Evolutionary conservation across 139 green algal species (phyloP).

Genomic region (Auxenochlorella pyrenoidosa): DNA sequence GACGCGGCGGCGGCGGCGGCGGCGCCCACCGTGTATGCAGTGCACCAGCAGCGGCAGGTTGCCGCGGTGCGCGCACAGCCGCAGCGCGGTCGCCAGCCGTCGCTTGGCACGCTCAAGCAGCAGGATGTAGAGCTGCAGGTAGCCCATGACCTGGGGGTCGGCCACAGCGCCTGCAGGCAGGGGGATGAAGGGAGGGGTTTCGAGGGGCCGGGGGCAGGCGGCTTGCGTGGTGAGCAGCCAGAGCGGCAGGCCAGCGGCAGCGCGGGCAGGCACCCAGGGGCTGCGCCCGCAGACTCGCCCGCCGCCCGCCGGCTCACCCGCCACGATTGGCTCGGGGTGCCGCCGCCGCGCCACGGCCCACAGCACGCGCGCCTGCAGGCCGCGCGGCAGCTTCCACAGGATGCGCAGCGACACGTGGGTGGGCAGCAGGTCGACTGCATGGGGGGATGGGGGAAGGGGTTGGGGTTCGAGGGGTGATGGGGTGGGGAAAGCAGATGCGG

Average conservation of each 20-base stretch:
- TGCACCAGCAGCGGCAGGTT: constrained; percentile 25
- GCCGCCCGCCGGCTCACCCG: neutral
- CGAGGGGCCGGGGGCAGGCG: neutral
- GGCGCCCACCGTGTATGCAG: neutral
- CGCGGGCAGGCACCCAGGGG: no score
- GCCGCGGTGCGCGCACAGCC: constrained; percentile 40
- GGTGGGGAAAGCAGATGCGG: no score
- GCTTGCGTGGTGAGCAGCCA: no score
- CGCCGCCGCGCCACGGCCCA: constrained; percentile 6
- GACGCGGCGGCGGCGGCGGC: neutral
- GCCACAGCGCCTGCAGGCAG: constrained; percentile 47
- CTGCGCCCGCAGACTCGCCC: no score
- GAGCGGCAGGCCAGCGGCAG: no score
- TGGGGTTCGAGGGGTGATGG: no score
- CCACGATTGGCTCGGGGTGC: constrained; percentile 44
- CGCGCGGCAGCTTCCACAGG: constrained; percentile 33
- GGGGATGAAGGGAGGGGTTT: neutral
- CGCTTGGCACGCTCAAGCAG: constrained; percentile 13
- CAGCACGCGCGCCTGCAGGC: constrained; percentile 36
- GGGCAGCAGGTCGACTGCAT: constrained; percentile 49
- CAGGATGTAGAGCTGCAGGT: constrained; percentile 52
- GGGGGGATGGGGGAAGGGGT: neutral
- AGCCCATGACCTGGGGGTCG: constrained; percentile 59
- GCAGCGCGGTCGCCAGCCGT: constrained; percentile 45
- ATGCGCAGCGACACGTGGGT: constrained; percentile 31